These are phyloP conservation scores for Fusarium mexicanum DNA, from an alignment of 2,329 filamentous ascomycete species.

Conservation along the genomic window DNA sequence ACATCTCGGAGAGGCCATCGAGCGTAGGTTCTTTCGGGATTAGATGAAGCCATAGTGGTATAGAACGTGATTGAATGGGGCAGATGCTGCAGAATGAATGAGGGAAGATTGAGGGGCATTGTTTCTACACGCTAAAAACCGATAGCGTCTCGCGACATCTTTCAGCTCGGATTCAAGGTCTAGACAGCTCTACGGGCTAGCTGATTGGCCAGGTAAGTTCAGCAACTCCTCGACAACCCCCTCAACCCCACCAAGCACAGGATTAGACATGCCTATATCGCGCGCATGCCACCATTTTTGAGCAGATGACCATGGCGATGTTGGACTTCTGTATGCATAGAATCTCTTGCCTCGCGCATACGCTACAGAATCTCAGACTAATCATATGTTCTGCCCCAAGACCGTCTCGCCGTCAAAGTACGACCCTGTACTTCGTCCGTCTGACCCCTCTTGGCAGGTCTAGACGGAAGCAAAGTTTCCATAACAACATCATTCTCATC, in stretches of 20 bases:
- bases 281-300: not conserved
- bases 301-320: no score
- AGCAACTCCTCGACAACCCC: fast-evolving
- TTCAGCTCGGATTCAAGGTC: not conserved
- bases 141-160: not conserved
- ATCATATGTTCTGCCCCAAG: not conserved
- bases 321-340: no score
- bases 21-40: not conserved
- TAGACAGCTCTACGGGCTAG: fast-evolving
- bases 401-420: not conserved
- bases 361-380: not conserved
- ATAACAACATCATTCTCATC: not conserved
- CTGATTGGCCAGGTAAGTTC: not conserved
- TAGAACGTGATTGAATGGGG: fast-evolving
- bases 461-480: not conserved
- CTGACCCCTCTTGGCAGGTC: fast-evolving
- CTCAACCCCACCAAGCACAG: not conserved
- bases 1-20: not conserved
- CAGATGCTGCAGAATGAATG: fast-evolving
- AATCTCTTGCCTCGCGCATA: no score
- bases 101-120: not conserved
- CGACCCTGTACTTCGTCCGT: not conserved
- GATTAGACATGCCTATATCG: fast-evolving
- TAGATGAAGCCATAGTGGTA: not conserved
- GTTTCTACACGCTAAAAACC: not conserved